Evolutionary conservation across 1,139 yeast genomes (phyloP), one percentile per base, ranked within the genome.

Genomic region (Scheffersomyces parashehatae): DNA sequence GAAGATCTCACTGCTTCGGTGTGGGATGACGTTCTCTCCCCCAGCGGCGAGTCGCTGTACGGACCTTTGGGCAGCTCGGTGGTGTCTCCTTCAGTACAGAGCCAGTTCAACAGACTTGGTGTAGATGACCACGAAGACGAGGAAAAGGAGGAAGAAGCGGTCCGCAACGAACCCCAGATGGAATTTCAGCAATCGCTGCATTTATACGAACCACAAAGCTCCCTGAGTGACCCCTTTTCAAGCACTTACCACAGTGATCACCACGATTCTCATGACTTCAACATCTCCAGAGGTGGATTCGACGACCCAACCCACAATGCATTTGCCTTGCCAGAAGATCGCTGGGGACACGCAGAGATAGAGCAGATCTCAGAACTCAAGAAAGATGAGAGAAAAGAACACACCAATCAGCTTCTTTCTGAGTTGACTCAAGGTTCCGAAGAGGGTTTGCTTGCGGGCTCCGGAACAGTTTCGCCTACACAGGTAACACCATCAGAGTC

Each of bases 341-440:
- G 43, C 29, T 39, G 33, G 42, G 45, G 42, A 13, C 51, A 48
- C 34, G 58, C 68, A 0, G 67, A 63, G 38, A 38, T 54, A 13
- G 75, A 69, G 38, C 76, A 71, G 51, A 46, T 60, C 37, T 55
- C 60, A 16, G 73, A 69, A 43, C 39, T 72, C 39, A 60, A 58
- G 40, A 59, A 54, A 39, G 74, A 69, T 42, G 69, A 68, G 50
- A 54, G 73, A 41, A 59, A 64, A 35, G 68, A 67, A 44, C 73
- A 68, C 46, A 62, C 64, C 43, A 57, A 64, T n/a, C 64, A 68
- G 38, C 56, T 73, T 28, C 44, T 73, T 35, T 61, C 66, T 20
- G 71, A 71, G 47, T 61, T 73, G 44, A 71, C 77, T 14, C 50
- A 55, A 24, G 68, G 70, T 3, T 55, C 60, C 1, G 68, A 65